These are phyloP conservation scores for Stephania cephalantha DNA, from an alignment of 164 flowering plant species.

Conservation along the genomic window DNA sequence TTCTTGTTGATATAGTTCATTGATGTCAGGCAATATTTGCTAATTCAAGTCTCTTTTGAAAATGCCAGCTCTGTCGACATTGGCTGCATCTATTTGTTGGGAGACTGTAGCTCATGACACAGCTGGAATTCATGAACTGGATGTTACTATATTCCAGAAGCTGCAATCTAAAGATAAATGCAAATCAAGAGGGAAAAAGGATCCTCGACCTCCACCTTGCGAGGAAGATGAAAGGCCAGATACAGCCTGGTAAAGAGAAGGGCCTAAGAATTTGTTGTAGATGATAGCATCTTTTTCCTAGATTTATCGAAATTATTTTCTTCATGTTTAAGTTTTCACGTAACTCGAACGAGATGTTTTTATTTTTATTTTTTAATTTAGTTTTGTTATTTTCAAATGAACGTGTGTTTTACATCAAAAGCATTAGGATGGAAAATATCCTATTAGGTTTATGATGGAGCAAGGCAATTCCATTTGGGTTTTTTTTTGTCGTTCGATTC, in stretches of 20 bases:
- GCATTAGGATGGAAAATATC: no score
- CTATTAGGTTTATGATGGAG: not conserved
- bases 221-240: conserved; percentile 85
- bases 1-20: not conserved
- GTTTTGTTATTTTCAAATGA: not conserved
- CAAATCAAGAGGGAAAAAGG: conserved; percentile 70
- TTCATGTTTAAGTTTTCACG: not conserved
- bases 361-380: no score
- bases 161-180: conserved; percentile 82
- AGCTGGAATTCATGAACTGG: conserved; percentile 70
- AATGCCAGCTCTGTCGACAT: conserved; percentile 55
- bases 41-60: not conserved
- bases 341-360: no score
- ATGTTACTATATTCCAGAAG: conserved; percentile 82
- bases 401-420: not conserved
- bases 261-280: not conserved
- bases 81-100: conserved; percentile 88
- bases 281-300: not conserved
- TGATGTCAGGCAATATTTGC: not conserved
- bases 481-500: no score
- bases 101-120: conserved; percentile 81
- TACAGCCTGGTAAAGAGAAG: conserved; percentile 71
- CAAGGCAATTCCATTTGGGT: not conserved
- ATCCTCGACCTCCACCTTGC: conserved; percentile 80
- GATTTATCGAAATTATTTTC: not conserved